These are phyloP conservation scores for Podospora tetraspora DNA, from an alignment of 495 filamentous ascomycete species.

Conservation along the genomic window DNA sequence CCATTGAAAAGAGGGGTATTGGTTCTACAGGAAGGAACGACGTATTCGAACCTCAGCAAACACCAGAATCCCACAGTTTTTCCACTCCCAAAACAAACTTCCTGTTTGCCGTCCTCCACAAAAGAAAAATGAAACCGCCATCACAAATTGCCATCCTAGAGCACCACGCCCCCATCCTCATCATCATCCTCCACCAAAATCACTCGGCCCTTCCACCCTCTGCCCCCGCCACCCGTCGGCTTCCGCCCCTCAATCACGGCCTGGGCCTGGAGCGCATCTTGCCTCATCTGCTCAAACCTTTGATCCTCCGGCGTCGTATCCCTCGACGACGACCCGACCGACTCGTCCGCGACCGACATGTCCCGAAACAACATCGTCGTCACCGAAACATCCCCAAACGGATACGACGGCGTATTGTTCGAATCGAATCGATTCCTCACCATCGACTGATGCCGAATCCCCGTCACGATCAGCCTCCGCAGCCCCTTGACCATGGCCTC, in stretches of 20 bases:
- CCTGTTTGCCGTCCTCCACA: too few species aligned
- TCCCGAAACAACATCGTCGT: neutral
- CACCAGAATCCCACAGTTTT: neutral
- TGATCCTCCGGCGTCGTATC: neutral
- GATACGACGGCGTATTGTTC: conserved; percentile 14
- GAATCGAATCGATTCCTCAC: conserved; percentile 16
- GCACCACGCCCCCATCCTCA: neutral
- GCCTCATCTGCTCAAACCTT: neutral
- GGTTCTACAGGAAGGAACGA: neutral
- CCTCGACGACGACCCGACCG: neutral
- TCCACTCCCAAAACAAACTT: too few species aligned
- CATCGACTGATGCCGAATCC: neutral
- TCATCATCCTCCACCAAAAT: neutral
- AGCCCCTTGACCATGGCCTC: conserved; percentile 18
- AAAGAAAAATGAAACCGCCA: too few species aligned
- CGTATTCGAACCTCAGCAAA: neutral
- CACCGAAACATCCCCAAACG: neutral
- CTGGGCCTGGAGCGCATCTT: neutral
- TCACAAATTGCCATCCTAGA: neutral
- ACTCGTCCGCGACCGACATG: neutral
- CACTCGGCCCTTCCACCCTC: neutral
- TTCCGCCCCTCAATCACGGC: neutral
- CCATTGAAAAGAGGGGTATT: neutral
- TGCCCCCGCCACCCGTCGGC: neutral
- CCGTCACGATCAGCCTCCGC: neutral